Evolutionary conservation across 2,329 filamentous ascomycete genomes (phyloP).

Genomic region (Fusarium pseudonygamai): DNA sequence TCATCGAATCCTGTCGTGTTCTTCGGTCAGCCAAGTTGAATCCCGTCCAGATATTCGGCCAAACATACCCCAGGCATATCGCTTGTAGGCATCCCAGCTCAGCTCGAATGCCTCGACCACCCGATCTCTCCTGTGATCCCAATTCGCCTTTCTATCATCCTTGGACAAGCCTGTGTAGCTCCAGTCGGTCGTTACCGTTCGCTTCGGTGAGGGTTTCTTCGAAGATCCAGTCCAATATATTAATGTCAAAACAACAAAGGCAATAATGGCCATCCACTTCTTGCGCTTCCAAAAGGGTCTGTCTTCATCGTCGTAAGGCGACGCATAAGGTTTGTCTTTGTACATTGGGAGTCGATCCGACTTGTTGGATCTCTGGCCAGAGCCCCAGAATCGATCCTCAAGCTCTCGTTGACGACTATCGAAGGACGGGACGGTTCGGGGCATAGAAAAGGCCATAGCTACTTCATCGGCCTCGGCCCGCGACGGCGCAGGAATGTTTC

Average conservation of each 20-base stretch:
- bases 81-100: constrained; percentile 93
- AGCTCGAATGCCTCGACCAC: constrained; percentile 91
- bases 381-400: constrained; percentile 74
- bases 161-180: constrained; percentile 66
- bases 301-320: constrained; percentile 62
- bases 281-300: constrained; percentile 71
- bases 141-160: constrained; percentile 66
- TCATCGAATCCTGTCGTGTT: constrained; percentile 75
- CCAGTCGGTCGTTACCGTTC: constrained; percentile 58
- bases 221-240: constrained; percentile 77
- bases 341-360: constrained; percentile 81
- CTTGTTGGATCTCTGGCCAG: constrained; percentile 51
- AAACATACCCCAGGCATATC: constrained; percentile 89
- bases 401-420: constrained; percentile 69
- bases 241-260: constrained; percentile 64
- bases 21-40: constrained; percentile 41
- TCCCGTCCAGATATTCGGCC: background rate
- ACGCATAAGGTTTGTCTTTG: constrained; percentile 94
- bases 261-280: constrained; percentile 62
- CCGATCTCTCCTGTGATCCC: constrained; percentile 78
- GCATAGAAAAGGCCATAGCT: constrained; percentile 73
- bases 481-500: constrained; percentile 56
- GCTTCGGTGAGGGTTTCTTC: constrained; percentile 48
- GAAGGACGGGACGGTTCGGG: constrained; percentile 76
- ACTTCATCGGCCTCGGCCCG: constrained; percentile 60